These are phyloP conservation scores for Cutaneotrichosporon spelunceum DNA, from an alignment of 1,284 basidiomycete genomes.

Conservation along the genomic window DNA sequence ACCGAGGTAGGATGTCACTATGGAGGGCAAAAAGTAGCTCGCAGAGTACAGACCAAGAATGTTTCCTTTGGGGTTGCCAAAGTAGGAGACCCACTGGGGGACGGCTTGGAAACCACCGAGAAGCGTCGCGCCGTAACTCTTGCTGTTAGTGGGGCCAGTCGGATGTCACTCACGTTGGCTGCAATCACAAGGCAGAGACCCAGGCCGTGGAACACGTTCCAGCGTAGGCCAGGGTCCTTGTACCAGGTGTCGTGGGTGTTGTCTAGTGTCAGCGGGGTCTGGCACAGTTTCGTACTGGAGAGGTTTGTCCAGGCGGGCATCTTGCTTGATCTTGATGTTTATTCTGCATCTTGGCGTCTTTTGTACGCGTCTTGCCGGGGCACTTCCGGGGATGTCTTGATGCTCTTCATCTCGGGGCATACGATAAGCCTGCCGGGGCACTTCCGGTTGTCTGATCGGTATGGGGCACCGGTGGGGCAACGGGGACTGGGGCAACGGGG, in stretches of 20 bases:
- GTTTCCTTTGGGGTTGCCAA: constrained; percentile 25
- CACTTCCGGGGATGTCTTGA: no score
- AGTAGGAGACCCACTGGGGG: constrained; percentile 32
- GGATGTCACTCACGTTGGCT: no score
- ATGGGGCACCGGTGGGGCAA: no score
- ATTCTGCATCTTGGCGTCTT: no score
- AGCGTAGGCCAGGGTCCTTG: constrained; percentile 30
- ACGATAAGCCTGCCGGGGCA: no score
- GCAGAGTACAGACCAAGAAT: constrained; percentile 32
- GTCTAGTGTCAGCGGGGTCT: neutral
- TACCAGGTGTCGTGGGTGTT: constrained; percentile 34
- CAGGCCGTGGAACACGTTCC: constrained; percentile 28
- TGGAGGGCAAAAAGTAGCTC: constrained; percentile 30
- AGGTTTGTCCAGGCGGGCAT: no score
- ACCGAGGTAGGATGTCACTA: constrained; percentile 28
- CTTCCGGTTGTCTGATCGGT: no score
- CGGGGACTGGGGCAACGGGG: no score
- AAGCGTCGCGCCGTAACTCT: constrained; percentile 28
- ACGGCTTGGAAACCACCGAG: constrained; percentile 29
- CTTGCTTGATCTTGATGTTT: no score
- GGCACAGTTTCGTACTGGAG: neutral
- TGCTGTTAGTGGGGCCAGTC: no score
- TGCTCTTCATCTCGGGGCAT: no score
- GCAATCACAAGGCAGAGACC: constrained; percentile 31
- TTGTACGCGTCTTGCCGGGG: no score